Evolutionary conservation across 331 rosid genomes (phyloP).

Genomic region (Malus hybrid): DNA sequence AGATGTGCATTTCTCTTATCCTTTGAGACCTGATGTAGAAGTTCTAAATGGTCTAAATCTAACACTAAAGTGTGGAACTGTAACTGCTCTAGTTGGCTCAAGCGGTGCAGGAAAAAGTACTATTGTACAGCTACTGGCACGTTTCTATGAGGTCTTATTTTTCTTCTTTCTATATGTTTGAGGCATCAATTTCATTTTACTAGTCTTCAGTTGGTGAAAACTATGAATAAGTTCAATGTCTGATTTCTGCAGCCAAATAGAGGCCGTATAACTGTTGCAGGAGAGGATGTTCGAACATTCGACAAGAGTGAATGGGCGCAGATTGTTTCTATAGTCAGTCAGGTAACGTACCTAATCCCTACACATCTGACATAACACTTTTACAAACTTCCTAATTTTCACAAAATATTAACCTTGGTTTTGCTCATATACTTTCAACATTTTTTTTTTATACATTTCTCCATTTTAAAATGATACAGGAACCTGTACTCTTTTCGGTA

Average conservation of each 20-base stretch:
- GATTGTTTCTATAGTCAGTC: constrained; percentile 76
- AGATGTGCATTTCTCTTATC: constrained; percentile 92
- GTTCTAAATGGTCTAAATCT: constrained; percentile 60
- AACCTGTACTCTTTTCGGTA: constrained; percentile 88
- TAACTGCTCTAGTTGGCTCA: constrained; percentile 86
- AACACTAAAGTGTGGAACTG: constrained; percentile 74
- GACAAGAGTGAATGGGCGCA: constrained; percentile 97
- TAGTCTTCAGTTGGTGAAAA: constrained; percentile 6
- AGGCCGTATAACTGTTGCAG: constrained; percentile 81
- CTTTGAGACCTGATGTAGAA: constrained; percentile 78
- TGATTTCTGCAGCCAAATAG: constrained; percentile 56
- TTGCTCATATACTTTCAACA: background rate
- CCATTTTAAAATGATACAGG: constrained; percentile 36
- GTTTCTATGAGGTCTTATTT: constrained; percentile 81
- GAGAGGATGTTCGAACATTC: constrained; percentile 84
- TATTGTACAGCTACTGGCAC: constrained; percentile 83
- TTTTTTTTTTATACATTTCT: background rate
- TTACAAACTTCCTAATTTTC: background rate
- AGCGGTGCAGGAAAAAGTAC: constrained; percentile 98
- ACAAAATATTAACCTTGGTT: background rate
- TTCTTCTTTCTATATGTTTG: constrained; percentile 6
- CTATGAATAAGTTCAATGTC: constrained; percentile 9
- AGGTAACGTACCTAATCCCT: constrained; percentile 37
- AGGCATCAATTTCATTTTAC: constrained; percentile 8
- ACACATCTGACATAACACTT: background rate